phyloP scores from a whole-genome alignment of 2,329 filamentous ascomycete species.

The Fusarium nelsonii region DNA sequence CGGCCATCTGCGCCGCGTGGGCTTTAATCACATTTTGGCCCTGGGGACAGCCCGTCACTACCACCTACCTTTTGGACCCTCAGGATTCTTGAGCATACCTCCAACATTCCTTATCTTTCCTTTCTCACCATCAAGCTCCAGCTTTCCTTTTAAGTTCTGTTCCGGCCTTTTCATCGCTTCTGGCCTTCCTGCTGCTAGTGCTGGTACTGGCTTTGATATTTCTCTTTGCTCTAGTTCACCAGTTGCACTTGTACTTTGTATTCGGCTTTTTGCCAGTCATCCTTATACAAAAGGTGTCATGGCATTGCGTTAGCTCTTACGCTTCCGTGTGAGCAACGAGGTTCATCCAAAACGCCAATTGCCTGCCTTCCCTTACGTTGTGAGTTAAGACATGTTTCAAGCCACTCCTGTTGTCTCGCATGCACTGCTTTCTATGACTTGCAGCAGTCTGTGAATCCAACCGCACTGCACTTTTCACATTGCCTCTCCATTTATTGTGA shows the following conservation, averaged over 20 bases:
- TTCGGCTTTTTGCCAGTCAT: conserved; percentile 11
- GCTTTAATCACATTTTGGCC: conserved; percentile 46
- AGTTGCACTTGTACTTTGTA: conserved; percentile 17
- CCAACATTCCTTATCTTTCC: conserved; percentile 33
- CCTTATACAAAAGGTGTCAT: conserved; percentile 36
- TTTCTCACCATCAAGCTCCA: conserved; percentile 24
- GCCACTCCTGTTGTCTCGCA: conserved; percentile 16
- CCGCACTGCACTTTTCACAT: not conserved
- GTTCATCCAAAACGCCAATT: conserved; percentile 31
- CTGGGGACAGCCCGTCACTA: conserved; percentile 35
- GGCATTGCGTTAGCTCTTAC: conserved; percentile 32
- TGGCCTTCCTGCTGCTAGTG: conserved; percentile 37
- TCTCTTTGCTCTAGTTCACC: conserved; percentile 11
- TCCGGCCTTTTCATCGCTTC: conserved; percentile 37
- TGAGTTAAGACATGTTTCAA: conserved; percentile 40
- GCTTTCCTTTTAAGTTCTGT: conserved; percentile 28
- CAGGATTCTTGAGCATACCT: conserved; percentile 31
- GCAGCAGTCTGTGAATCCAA: not conserved
- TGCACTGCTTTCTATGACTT: not conserved
- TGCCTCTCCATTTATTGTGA: not conserved
- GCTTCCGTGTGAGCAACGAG: conserved; percentile 36
- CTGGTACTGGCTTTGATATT: conserved; percentile 42
- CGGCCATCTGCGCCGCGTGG: conserved; percentile 42
- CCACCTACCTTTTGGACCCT: conserved; percentile 35
- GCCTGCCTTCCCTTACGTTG: conserved; percentile 27